Percentiles rank a stretch among this genome's conserved stretches.
Conservation (phyloP, 306 rosid genomes). For the Acacia melanoxylon region DNA sequence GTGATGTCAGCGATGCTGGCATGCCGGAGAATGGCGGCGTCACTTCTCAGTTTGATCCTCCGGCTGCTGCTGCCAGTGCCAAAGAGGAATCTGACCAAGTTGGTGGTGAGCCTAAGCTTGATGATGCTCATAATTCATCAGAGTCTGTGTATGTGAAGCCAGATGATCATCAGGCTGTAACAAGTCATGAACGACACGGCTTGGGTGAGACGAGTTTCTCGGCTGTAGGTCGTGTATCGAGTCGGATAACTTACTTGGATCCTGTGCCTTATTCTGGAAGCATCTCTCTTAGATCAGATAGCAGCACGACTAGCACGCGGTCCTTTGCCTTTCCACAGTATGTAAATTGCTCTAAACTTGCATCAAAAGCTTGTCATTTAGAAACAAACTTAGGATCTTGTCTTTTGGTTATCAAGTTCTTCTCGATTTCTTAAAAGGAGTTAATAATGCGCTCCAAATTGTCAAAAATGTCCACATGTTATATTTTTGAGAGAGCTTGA, state of each 20-base stretch:
- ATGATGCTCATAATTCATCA: conserved; percentile 24
- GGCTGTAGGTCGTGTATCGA: conserved; percentile 41
- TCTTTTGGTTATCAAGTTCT: not conserved
- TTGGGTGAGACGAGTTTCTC: conserved; percentile 65
- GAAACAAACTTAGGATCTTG: not conserved
- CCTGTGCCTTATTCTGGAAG: conserved; percentile 78
- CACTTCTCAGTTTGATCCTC: conserved; percentile 34
- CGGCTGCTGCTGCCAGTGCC: conserved; percentile 30
- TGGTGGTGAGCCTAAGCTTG: conserved; percentile 25
- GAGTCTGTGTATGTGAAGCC: conserved; percentile 25
- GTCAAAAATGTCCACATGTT: not conserved
- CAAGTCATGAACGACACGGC: conserved; percentile 37
- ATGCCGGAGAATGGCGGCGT: conserved; percentile 40
- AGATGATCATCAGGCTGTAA: conserved; percentile 17
- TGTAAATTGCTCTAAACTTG: conserved; percentile 45
- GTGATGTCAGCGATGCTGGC: conserved; percentile 11
- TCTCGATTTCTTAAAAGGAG: not conserved
- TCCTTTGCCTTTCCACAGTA: conserved; percentile 96
- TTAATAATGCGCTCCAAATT: not conserved
- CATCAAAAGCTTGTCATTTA: not conserved
- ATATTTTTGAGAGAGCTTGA: not conserved
- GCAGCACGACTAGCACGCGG: conserved; percentile 95
- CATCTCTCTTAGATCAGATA: conserved; percentile 85
- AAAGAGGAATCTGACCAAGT: conserved; percentile 37
- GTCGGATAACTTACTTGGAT: conserved; percentile 59